Evolutionary conservation across 2,329 filamentous ascomycete species (phyloP).

Genomic region (Claviceps paspali): DNA sequence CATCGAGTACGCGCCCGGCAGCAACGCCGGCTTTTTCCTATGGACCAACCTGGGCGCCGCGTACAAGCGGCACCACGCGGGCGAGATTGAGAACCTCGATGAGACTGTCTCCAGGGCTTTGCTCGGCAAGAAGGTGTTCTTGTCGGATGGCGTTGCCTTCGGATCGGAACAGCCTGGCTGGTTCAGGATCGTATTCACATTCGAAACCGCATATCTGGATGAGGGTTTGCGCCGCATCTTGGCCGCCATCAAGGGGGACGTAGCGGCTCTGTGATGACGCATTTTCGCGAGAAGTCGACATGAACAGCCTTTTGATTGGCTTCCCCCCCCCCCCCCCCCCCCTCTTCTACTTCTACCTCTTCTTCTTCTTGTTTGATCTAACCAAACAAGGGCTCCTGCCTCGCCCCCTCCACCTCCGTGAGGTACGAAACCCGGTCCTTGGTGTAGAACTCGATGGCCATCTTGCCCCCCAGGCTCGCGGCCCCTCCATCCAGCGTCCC

Average conservation of each 20-base stretch:
- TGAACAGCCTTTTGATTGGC: background rate
- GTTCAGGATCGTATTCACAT: constrained; percentile 25
- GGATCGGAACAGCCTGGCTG: constrained; percentile 23
- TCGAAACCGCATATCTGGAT: constrained; percentile 14
- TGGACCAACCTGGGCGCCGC: constrained; percentile 31
- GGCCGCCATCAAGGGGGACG: background rate
- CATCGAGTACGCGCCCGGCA: constrained; percentile 29
- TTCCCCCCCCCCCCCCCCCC: no score
- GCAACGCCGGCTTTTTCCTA: constrained; percentile 39
- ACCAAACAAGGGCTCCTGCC: constrained; percentile 7
- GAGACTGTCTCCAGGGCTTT: constrained; percentile 14
- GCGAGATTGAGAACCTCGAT: constrained; percentile 11
- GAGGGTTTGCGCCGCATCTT: constrained; percentile 10
- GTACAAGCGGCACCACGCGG: constrained; percentile 7
- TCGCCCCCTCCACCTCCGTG: constrained; percentile 18
- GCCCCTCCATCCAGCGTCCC: constrained; percentile 34
- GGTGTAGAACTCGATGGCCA: constrained; percentile 37
- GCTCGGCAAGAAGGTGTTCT: constrained; percentile 17
- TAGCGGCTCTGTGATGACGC: no score
- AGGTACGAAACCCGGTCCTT: constrained; percentile 33
- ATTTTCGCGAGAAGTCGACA: no score
- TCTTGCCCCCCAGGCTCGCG: constrained; percentile 24
- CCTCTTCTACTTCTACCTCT: no score
- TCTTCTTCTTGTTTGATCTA: no score
- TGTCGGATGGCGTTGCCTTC: constrained; percentile 21